Conservation (phyloP, 768 basidiomycete species). For the Gloeopeniophorella convolvens region DNA sequence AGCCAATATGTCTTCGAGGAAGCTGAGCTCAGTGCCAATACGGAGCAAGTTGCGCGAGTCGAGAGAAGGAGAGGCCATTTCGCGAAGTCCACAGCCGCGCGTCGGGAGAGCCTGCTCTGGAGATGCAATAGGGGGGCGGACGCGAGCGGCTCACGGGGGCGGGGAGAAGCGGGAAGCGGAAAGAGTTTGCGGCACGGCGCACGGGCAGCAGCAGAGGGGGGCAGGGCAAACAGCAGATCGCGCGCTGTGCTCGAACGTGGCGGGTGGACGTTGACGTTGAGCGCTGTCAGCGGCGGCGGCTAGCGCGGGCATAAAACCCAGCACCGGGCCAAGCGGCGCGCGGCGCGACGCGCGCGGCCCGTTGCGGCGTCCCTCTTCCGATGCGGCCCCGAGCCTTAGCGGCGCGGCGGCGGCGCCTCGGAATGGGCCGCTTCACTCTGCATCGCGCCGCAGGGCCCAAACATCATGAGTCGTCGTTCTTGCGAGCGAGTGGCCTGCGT, state of each 20-base stretch:
- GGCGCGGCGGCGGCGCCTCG: too few species aligned
- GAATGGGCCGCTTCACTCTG: too few species aligned
- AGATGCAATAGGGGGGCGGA: constrained; percentile 2
- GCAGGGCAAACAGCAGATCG: too few species aligned
- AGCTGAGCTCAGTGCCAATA: constrained; percentile 13
- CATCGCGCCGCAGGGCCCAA: too few species aligned
- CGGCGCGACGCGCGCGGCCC: constrained; percentile 6
- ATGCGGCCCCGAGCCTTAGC: too few species aligned
- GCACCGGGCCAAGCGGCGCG: constrained; percentile 13
- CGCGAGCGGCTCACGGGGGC: constrained; percentile 5
- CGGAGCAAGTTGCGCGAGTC: constrained; percentile 15
- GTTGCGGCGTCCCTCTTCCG: constrained; percentile 10
- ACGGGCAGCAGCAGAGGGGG: too few species aligned
- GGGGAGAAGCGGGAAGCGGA: too few species aligned
- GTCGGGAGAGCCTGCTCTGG: constrained; percentile 14
- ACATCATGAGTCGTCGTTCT: too few species aligned
- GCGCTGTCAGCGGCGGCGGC: constrained; percentile 16
- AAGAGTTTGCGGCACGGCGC: too few species aligned
- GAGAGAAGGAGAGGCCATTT: constrained; percentile 12
- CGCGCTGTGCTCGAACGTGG: constrained; percentile 19
- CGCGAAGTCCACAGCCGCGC: neutral
- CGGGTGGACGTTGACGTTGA: constrained; percentile 17
- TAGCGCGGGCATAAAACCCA: constrained; percentile 9
- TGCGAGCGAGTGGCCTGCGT: too few species aligned
- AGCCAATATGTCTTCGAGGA: constrained; percentile 6